A percentile compares a stretch with the other conserved stretches of the same genome.
Evolutionary conservation across 2,329 filamentous ascomycete genomes (phyloP).

Genomic region (Pestalotiopsis fici): DNA sequence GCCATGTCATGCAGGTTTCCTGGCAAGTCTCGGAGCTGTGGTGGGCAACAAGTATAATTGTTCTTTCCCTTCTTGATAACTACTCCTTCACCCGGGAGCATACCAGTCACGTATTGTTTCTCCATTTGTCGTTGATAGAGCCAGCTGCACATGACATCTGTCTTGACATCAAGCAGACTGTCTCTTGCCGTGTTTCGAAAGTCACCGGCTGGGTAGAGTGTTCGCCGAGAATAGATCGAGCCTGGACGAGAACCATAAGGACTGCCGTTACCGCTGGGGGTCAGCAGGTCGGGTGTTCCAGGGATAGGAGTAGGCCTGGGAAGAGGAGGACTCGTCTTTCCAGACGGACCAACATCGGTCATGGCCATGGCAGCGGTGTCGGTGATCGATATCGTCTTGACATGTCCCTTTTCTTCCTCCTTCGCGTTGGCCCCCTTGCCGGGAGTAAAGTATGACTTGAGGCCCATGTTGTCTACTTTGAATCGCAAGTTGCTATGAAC

Average conservation of each 20-base stretch:
- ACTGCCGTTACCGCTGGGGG: conserved; percentile 11
- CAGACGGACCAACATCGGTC: conserved; percentile 13
- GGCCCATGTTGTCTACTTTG: conserved; percentile 24
- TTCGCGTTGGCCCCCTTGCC: conserved; percentile 18
- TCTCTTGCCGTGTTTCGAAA: conserved; percentile 41
- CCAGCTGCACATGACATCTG: conserved; percentile 65
- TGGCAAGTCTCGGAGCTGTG: conserved; percentile 35
- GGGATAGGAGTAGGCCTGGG: conserved; percentile 12
- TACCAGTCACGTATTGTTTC: conserved; percentile 37
- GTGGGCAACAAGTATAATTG: conserved; percentile 38
- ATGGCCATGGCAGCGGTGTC: conserved; percentile 16
- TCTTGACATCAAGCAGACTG: conserved; percentile 53
- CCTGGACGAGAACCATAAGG: conserved; percentile 21
- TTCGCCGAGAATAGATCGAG: conserved; percentile 22
- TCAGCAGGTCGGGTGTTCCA: conserved; percentile 18
- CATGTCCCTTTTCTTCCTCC: conserved; percentile 15
- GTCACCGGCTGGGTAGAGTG: conserved; percentile 38
- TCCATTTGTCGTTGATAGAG: conserved; percentile 64
- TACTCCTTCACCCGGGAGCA: conserved; percentile 37
- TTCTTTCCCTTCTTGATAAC: conserved; percentile 40
- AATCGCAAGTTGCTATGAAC: conserved; percentile 9
- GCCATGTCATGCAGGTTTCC: conserved; percentile 36
- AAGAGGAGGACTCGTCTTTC: conserved; percentile 2
- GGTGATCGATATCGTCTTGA: conserved; percentile 18
- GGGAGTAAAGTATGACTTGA: conserved; percentile 35